phyloP scores from a whole-genome alignment of 1,139 yeast species.

The Keqinozyma sinolaborantium region DNA sequence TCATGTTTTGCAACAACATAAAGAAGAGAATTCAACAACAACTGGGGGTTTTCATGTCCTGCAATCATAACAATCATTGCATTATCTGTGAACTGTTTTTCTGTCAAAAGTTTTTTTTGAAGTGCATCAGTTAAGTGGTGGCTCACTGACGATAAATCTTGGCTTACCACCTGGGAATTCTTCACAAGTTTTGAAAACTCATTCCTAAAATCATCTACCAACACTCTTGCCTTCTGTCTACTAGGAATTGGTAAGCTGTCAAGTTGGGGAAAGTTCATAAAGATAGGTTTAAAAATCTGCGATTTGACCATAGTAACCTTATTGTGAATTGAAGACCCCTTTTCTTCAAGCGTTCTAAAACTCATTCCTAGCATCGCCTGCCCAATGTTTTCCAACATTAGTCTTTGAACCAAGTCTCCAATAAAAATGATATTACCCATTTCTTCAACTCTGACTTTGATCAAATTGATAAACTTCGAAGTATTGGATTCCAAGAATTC shows the following conservation, averaged over 20 bases:
- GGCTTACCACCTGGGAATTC: constrained; percentile 8
- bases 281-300: constrained; percentile 56
- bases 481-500: constrained; percentile 8
- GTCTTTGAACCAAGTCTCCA: constrained; percentile 42
- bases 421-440: constrained; percentile 18
- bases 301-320: constrained; percentile 43
- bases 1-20: constrained; percentile 43
- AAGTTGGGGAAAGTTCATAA: constrained; percentile 51
- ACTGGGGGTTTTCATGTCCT: constrained; percentile 64
- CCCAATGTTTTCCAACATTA: constrained; percentile 49
- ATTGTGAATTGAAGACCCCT: constrained; percentile 31
- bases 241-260: constrained; percentile 51
- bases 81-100: constrained; percentile 52
- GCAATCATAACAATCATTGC: constrained; percentile 57
- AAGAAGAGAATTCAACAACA: constrained; percentile 46
- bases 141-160: constrained; percentile 15
- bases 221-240: constrained; percentile 39
- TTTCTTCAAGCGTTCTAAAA: constrained; percentile 23
- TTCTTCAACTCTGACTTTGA: constrained; percentile 7
- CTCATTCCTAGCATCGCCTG: constrained; percentile 50
- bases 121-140: constrained; percentile 36
- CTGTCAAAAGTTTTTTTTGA: constrained; percentile 29
- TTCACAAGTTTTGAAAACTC: constrained; percentile 19
- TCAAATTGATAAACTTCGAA: constrained; percentile 5
- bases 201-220: constrained; percentile 40